Base-by-base conservation (phyloP, 116 monocot species). In the Trichopus zeylanicus region DNA sequence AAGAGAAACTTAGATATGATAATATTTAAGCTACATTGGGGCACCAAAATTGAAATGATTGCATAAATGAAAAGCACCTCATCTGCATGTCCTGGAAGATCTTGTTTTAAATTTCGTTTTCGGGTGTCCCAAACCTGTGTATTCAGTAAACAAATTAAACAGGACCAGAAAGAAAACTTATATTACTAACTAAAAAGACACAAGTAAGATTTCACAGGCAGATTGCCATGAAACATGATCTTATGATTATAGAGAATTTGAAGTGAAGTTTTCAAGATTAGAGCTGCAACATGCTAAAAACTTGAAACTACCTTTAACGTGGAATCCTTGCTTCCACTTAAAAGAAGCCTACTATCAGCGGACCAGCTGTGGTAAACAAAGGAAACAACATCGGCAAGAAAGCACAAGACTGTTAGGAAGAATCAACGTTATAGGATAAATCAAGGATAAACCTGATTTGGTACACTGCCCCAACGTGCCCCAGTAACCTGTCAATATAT, bases 261-360 rank as follows among this genome's bases (percentile, higher is more conserved):
- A n/a, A n/a, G n/a, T n/a, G n/a, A n/a, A n/a, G n/a, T 35, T 10
- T 35, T 35, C 10, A 35, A 35, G 34, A 35, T 5, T 35, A 5
- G 34, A 35, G 34, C 5, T 9, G 46, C 4, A 42, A 48, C 35
- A 59, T 10, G 34, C 20, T 16, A 57, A 5, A 0, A 32, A 33
- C 33, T 9, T 6, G 1, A 21, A 57, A 21, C 20, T 84, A 97
- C 91, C 95, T 97, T 97, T 16, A 97, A 53, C 3, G 95, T 97
- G 13, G 95, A 97, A 60, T 97, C 95, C 68, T 97, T 90, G 77
- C 95, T 97, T 72, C 95, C 95, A 73, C 95, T 97, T 48, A 97
- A 63, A 46, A 97, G 79, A 61, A 97, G 95, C 73, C 95, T 84
- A 63, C 95, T 97, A 54, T 97, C 95, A 3, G 95, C 91, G 29